Evolutionary conservation across 306 rosid genomes (phyloP).

Genomic region (Prunus campanulata): DNA sequence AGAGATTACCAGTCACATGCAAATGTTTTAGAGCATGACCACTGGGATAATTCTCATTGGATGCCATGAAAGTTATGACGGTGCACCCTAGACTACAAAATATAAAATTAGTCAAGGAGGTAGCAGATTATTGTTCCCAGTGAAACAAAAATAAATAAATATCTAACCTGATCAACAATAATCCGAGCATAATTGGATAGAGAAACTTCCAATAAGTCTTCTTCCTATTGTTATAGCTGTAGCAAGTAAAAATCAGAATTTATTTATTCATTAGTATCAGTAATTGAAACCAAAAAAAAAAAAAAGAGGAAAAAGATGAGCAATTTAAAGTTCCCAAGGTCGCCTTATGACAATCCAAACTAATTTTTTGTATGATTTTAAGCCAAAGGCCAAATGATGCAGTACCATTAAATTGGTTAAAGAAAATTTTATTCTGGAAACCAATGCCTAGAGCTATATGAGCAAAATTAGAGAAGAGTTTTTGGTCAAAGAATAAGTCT

Average conservation of each 20-base stretch:
- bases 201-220: constrained; percentile 76
- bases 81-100: constrained; percentile 83
- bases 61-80: constrained; percentile 71
- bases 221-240: constrained; percentile 88
- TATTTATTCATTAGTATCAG: constrained; percentile 16
- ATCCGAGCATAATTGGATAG: constrained; percentile 59
- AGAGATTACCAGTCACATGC: constrained; percentile 59
- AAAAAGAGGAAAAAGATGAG: background rate
- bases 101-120: constrained; percentile 33
- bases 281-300: background rate
- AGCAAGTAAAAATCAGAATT: constrained; percentile 23
- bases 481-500: background rate
- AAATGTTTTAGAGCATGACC: constrained; percentile 76
- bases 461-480: background rate
- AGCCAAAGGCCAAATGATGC: background rate
- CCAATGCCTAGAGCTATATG: background rate
- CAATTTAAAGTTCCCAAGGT: background rate
- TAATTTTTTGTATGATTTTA: background rate
- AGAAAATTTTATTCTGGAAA: background rate
- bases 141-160: constrained; percentile 19
- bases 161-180: constrained; percentile 69
- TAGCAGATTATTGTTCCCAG: background rate
- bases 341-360: background rate
- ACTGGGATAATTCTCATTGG: constrained; percentile 86
- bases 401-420: background rate